A percentile compares a stretch with the other conserved stretches of the same genome.
phyloP scores from a whole-genome alignment of 225 moss, liverwort and hornwort genomes.

The Marchantia polymorpha region DNA sequence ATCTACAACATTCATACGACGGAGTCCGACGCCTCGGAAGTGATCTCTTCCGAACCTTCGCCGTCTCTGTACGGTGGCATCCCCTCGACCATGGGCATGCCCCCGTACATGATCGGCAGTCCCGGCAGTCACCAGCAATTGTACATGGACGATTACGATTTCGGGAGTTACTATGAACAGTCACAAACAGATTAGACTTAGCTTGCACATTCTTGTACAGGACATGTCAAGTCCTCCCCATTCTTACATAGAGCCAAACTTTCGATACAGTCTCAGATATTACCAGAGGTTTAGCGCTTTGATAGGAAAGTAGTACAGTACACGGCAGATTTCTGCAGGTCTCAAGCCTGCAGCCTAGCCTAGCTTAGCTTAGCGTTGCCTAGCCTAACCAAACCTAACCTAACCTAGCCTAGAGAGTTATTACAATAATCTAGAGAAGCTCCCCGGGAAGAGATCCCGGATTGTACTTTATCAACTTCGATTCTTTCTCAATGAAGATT shows the following conservation, averaged over 20 bases:
- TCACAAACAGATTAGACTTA: not conserved
- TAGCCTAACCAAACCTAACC: no score
- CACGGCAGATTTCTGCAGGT: not conserved
- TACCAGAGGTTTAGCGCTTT: not conserved
- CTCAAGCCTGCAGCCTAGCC: not conserved
- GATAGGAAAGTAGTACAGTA: not conserved
- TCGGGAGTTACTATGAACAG: not conserved
- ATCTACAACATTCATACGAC: not conserved
- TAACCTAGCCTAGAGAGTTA: no score
- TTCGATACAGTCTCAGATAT: not conserved
- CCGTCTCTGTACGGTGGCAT: no score
- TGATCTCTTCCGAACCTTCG: not conserved
- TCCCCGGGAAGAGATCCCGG: not conserved
- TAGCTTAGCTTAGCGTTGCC: no score
- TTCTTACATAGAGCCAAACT: not conserved
- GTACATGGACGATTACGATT: conserved; percentile 9
- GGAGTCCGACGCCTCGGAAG: conserved; percentile 22
- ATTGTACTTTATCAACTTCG: not conserved
- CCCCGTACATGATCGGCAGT: conserved; percentile 6
- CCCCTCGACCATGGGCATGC: not conserved
- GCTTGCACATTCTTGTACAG: not conserved
- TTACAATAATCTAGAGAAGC: not conserved
- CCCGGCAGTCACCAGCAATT: conserved; percentile 17
- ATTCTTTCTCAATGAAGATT: not conserved
- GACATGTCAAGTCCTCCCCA: not conserved